Conservation (phyloP, 495 filamentous ascomycete genomes). For the Pseudevernia furfuracea region DNA sequence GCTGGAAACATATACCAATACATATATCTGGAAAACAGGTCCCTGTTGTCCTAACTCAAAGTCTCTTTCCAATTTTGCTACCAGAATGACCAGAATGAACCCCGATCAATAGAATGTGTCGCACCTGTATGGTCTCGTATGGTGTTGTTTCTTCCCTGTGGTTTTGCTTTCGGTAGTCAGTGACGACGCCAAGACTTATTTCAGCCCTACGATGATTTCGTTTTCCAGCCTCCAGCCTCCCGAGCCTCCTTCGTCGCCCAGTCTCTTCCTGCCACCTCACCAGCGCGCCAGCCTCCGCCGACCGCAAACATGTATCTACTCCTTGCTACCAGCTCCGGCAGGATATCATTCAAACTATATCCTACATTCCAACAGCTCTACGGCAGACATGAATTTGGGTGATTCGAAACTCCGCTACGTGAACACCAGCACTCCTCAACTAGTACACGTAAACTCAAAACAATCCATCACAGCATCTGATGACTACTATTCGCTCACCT, state of each 20-base stretch:
- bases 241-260: too few relatives aligned
- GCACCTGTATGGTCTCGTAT: too few relatives aligned
- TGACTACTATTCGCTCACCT: constrained; percentile 55
- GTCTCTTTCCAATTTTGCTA: neutral
- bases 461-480: constrained; percentile 59
- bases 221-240: constrained; percentile 17
- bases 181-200: neutral
- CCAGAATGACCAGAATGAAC: neutral
- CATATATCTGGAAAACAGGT: neutral
- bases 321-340: constrained; percentile 11
- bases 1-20: neutral
- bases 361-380: constrained; percentile 20
- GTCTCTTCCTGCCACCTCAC: constrained; percentile 14
- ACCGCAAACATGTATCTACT: constrained; percentile 11
- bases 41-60: neutral
- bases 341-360: constrained; percentile 7
- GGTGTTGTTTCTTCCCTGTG: too few relatives aligned
- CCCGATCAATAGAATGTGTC: neutral
- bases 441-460: constrained; percentile 46
- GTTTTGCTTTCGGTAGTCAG: too few relatives aligned
- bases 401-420: constrained; percentile 34
- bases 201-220: constrained; percentile 8
- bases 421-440: constrained; percentile 45
- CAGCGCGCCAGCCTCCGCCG: constrained; percentile 15
- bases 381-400: constrained; percentile 34